Evolutionary conservation across 2,329 filamentous ascomycete genomes (phyloP), one percentile per base, ranked within the genome.

Genomic region (Zymoseptoria passerinii): DNA sequence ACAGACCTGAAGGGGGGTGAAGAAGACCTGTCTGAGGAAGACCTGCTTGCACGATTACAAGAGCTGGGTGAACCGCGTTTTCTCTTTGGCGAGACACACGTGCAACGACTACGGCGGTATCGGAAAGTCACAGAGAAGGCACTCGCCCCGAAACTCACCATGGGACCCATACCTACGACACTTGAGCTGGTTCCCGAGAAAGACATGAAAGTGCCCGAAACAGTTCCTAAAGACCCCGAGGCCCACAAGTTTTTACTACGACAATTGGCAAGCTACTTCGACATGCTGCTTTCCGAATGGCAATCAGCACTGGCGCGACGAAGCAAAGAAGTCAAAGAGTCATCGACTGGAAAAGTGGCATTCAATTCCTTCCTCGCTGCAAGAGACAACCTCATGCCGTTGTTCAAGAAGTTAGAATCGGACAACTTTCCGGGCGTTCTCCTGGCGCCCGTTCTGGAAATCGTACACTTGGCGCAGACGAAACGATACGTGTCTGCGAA

Each of bases 401-500:
- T 99, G 19, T 96, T 97, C 75, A 87, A 88, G 58, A 91, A 90
- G 68, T 86, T 99, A 62, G 92, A 97, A 72, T 86, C 86, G 62
- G 83, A 81, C 20, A 88, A 92, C 57, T 87, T 94, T 63, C 85
- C 92, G 64, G 85, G 84, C 44, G 83, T 96, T 3, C 62, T 71
- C 8, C 78, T 97, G 27, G 83, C 86, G 58, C 89, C 92, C 19
- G 83, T 99, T 8, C 83, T 95, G 13, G 91, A 96, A 74, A 96
- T 99, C 65, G 92, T 96, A 28, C 83, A 89, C 68, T 89, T 91
- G 27, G 90, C 92, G 3, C 94, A 99, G 75, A 86, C 91, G 71
- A 83, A 91, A 60, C 84, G 90, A 63, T 99, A 99, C 71, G 92
- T 99, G 52, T 89, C 96, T 75, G 94, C 94, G 35, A 97, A 97